Base-by-base conservation (phyloP, 768 basidiomycete genomes). In the Russula olivacea region DNA sequence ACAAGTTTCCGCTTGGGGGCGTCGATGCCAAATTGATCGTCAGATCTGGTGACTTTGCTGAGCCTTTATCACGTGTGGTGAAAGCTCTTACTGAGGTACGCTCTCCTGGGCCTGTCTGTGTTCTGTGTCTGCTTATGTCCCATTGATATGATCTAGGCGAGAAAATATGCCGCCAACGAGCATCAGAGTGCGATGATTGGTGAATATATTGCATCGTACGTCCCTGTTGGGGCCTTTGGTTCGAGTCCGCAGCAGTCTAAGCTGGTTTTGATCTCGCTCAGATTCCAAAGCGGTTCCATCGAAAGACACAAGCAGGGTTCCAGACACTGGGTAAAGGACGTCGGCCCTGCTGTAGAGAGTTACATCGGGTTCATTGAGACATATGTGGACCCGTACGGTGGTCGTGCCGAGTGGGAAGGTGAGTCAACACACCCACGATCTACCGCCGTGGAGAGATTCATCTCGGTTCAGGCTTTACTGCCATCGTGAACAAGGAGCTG, bases 351-450 rank as follows among this genome's bases (percentile, higher is more conserved):
- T 38, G 92, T 95, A 19, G 92, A 94, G 73, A 88, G 84, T 34
- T 93, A 93, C 72, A 85, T 93, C 61, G 91, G 91, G 25, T 91
- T 91, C 72, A 80, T 91, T 45, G 89, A 91, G 78, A 91, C 87
- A 1, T 74, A 74, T 30, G 87, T 93, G 19, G 93, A 94, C 70
- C 93, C 93, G 8, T 93, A 90, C 63, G 93, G 92, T 40, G 87
- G 83, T n/a, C 84, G 93, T 55, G 93, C 93, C 0, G 93, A 94
- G 72, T 94, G 92, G 92, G 91, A 94, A 82, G 91, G 90, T 84
- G 59, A 40, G 68, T 59, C 36, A 36, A 36, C 19, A 7, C 8
- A 54, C 60, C 48, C 51, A 28, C 30, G 48, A 58, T 41, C 40
- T 54, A 34, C 15, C 23, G 1, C 5, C 14, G 5, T 19, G 23